phyloP scores from a whole-genome alignment of 495 filamentous ascomycete genomes.

The Tuber melanosporum region DNA sequence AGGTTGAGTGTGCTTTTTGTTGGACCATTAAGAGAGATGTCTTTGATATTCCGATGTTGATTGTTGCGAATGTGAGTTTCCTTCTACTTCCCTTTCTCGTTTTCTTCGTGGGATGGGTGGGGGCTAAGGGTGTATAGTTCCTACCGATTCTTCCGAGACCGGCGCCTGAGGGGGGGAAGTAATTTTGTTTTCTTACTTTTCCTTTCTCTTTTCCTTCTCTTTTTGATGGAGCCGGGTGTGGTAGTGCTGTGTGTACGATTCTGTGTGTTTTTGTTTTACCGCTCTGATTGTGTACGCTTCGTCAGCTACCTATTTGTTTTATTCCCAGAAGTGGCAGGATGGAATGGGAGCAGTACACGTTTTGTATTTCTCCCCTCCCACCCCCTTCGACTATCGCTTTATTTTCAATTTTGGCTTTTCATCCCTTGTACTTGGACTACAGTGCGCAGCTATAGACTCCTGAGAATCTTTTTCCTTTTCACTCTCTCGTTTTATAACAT shows the following conservation, averaged over 20 bases:
- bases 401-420: background rate
- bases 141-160: background rate
- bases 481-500: background rate
- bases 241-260: background rate
- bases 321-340: background rate
- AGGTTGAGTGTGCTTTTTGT: constrained; percentile 87
- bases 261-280: background rate
- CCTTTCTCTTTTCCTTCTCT: background rate
- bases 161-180: background rate
- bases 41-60: constrained; percentile 97
- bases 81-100: background rate
- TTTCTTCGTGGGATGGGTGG: background rate
- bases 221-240: background rate
- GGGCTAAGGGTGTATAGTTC: background rate
- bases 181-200: background rate
- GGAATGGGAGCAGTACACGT: background rate
- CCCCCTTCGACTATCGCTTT: background rate
- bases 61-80: constrained; percentile 85
- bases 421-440: background rate
- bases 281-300: background rate
- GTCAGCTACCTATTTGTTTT: background rate
- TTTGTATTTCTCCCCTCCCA: background rate
- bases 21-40: constrained; percentile 96
- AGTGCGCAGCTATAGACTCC: background rate
- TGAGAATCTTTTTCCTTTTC: background rate